Conservation (phyloP, 1,284 basidiomycete species). For the Rhodotorula sp. region DNA sequence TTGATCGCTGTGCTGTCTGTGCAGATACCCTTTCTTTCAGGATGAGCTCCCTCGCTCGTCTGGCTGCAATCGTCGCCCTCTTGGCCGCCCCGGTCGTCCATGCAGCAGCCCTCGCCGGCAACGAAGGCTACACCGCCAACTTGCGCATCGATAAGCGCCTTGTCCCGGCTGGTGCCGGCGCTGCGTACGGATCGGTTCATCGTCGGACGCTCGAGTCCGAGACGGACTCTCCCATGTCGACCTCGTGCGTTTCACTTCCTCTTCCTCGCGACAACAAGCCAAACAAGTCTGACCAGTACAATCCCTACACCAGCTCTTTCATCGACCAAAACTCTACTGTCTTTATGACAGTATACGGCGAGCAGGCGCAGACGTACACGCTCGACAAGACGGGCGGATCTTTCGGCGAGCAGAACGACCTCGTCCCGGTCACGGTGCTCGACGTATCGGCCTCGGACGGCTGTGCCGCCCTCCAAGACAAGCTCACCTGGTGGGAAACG, state of each 20-base stretch:
- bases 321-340: neutral
- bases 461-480: neutral
- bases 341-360: neutral
- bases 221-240: neutral
- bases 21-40: too few relatives aligned
- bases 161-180: too few relatives aligned
- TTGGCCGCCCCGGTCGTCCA: too few relatives aligned
- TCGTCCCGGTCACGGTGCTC: neutral
- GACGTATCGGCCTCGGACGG: neutral
- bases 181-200: neutral
- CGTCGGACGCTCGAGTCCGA: neutral
- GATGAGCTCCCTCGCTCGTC: too few relatives aligned
- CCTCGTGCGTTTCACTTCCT: neutral
- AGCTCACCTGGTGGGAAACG: neutral
- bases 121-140: too few relatives aligned
- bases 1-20: too few relatives aligned
- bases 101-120: too few relatives aligned
- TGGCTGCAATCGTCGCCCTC: too few relatives aligned
- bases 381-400: neutral
- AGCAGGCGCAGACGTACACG: neutral
- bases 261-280: neutral
- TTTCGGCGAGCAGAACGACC: neutral
- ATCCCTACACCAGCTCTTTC: neutral
- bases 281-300: neutral
- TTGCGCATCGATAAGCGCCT: too few relatives aligned